Evolutionary conservation across 805 yeast genomes (phyloP).

Genomic region (Saturnispora diversa): DNA sequence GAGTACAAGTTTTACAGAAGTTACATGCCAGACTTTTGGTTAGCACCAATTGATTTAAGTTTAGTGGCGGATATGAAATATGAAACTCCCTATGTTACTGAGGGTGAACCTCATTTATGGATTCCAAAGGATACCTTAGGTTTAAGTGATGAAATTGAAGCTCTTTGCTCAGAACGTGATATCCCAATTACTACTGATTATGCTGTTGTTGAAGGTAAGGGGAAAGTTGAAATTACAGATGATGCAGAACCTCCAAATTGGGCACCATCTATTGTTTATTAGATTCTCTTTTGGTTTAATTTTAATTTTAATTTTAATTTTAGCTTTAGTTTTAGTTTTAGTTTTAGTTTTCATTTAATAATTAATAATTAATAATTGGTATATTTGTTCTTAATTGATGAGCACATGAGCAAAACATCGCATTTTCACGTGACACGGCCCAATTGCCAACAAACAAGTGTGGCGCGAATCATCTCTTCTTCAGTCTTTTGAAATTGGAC

Average conservation of each 20-base stretch:
- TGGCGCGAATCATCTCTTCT: background rate
- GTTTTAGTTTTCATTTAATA: background rate
- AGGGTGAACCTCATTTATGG: conserved; percentile 60
- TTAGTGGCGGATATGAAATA: conserved; percentile 26
- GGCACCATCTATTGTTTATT: conserved; percentile 34
- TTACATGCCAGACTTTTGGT: conserved; percentile 33
- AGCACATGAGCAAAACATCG: too few species aligned
- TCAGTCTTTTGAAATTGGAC: background rate
- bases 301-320: background rate
- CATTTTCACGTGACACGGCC: too few species aligned
- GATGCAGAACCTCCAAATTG: conserved; percentile 56
- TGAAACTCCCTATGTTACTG: conserved; percentile 50
- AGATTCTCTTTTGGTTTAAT: background rate
- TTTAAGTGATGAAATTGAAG: conserved; percentile 50
- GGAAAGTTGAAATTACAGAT: conserved; percentile 44
- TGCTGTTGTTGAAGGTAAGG: conserved; percentile 53
- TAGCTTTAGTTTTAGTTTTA: background rate
- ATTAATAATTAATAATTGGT: too few species aligned
- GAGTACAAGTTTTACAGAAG: conserved; percentile 25
- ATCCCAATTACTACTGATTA: conserved; percentile 50
- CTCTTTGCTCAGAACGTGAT: conserved; percentile 41
- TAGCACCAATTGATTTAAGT: conserved; percentile 15
- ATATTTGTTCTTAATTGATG: too few species aligned
- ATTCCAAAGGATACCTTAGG: conserved; percentile 63
- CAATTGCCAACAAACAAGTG: too few species aligned